phyloP scores from a whole-genome alignment of 2,329 filamentous ascomycete genomes.

The Diaporthe citriasiana region DNA sequence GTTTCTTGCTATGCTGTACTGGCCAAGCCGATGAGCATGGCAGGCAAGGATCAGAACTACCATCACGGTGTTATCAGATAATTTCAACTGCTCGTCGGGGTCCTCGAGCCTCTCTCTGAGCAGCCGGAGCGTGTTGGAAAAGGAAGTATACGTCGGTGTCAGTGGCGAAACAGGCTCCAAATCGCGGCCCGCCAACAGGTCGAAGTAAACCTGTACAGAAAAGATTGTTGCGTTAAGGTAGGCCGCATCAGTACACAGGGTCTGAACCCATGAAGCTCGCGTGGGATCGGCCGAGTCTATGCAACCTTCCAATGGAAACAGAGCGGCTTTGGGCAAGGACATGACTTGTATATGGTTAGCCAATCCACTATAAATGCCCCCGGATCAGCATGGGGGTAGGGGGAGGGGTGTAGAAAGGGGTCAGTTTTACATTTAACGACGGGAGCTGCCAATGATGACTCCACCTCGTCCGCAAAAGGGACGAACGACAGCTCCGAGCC shows the following conservation, averaged over 20 bases:
- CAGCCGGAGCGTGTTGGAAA: constrained; percentile 16
- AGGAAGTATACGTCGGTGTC: constrained; percentile 44
- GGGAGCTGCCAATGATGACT: constrained; percentile 45
- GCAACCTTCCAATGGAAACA: constrained; percentile 53
- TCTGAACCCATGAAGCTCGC: constrained; percentile 48
- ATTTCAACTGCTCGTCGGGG: constrained; percentile 44
- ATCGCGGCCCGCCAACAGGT: constrained; percentile 43
- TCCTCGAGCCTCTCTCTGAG: constrained; percentile 49
- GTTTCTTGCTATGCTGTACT: constrained; percentile 48
- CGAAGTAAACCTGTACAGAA: constrained; percentile 51
- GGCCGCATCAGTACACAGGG: constrained; percentile 51
- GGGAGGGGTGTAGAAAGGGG: not conserved
- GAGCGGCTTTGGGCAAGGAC: constrained; percentile 49
- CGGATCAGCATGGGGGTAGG: not conserved
- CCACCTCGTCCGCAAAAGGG: constrained; percentile 48
- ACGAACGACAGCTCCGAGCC: constrained; percentile 46
- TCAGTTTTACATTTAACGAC: constrained; percentile 50
- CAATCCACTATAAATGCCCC: not conserved
- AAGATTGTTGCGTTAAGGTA: constrained; percentile 55
- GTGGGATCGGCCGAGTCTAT: constrained; percentile 49
- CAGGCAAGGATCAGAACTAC: constrained; percentile 51
- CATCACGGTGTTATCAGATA: constrained; percentile 51
- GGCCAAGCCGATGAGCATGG: constrained; percentile 49
- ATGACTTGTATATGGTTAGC: constrained; percentile 47
- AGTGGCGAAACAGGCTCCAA: constrained; percentile 48